Conservation (phyloP, 2,329 filamentous ascomycete genomes). For the Neofusicoccum sp. region DNA sequence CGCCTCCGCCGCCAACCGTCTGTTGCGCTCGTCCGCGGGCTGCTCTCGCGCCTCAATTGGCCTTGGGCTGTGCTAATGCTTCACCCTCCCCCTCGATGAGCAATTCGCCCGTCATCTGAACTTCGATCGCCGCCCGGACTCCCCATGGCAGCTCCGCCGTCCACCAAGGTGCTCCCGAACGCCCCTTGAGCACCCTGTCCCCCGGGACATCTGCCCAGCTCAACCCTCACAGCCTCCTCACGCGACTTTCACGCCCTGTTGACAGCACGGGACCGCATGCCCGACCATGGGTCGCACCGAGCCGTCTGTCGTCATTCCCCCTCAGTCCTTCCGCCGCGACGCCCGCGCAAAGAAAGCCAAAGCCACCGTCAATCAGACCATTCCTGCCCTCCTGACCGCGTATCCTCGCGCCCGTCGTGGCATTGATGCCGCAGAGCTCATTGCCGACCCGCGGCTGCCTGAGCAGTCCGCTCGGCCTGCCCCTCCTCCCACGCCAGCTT, state of each 20-base stretch:
- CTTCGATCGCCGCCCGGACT: neutral
- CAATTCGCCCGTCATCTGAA: neutral
- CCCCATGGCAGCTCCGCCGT: constrained; percentile 1
- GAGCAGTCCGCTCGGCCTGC: neutral
- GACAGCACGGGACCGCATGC: neutral
- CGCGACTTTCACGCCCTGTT: neutral
- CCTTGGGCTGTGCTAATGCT: neutral
- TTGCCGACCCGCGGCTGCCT: constrained; percentile 36
- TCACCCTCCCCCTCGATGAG: neutral
- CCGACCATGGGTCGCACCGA: constrained; percentile 36
- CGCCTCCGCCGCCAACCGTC: neutral
- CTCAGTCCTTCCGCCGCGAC: constrained; percentile 34
- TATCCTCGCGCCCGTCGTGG: constrained; percentile 57
- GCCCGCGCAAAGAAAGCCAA: constrained; percentile 54
- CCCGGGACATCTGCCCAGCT: neutral
- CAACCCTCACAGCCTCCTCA: no score
- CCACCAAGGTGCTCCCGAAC: constrained; percentile 3
- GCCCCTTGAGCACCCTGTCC: neutral
- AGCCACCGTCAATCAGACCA: constrained; percentile 58
- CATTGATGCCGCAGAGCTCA: constrained; percentile 52
- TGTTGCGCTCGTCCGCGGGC: neutral
- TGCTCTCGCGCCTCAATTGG: neutral
- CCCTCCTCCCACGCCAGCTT: constrained; percentile 13
- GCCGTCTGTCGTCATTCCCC: constrained; percentile 38
- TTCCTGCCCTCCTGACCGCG: constrained; percentile 55